phyloP scores from a whole-genome alignment of 1,284 basidiomycete species.

The Marasmius fiardii region DNA sequence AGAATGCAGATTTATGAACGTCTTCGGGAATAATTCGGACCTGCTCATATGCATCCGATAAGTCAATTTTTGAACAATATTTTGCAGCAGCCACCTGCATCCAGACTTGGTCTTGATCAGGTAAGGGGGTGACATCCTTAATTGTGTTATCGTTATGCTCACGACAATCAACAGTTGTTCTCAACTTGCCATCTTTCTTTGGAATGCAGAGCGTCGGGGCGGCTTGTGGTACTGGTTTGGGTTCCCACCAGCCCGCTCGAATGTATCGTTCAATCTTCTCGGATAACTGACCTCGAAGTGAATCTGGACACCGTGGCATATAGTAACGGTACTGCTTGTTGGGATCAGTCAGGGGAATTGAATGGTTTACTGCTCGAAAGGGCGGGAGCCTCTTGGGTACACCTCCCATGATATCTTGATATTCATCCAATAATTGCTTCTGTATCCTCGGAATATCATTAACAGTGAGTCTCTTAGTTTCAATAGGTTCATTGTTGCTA shows the following conservation, averaged over 20 bases:
- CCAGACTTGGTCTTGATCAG: slow-evolving; percentile 19
- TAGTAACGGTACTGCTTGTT: slow-evolving; percentile 21
- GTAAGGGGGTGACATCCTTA: slow-evolving; percentile 27
- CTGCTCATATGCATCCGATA: slow-evolving; percentile 16
- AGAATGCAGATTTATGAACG: slow-evolving; percentile 17
- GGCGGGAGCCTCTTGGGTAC: slow-evolving; percentile 22
- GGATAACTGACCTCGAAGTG: neutral
- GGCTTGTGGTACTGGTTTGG: slow-evolving; percentile 12
- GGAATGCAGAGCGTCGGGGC: slow-evolving; percentile 25
- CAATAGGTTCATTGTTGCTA: too few relatives aligned
- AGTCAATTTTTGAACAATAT: slow-evolving; percentile 5
- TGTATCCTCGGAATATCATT: slow-evolving; percentile 16
- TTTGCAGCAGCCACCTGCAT: neutral
- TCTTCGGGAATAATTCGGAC: slow-evolving; percentile 6
- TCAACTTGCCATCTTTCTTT: slow-evolving; percentile 21
- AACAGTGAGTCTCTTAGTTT: slow-evolving; percentile 2
- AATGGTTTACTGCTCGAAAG: slow-evolving; percentile 26
- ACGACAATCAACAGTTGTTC: neutral
- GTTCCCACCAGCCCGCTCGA: slow-evolving; percentile 17
- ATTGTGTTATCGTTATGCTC: slow-evolving; percentile 24
- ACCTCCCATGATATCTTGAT: slow-evolving; percentile 20
- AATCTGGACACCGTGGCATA: slow-evolving; percentile 20
- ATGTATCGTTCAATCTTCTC: slow-evolving; percentile 23
- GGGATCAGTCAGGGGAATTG: slow-evolving; percentile 26
- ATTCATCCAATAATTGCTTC: slow-evolving; percentile 18